Evolutionary conservation across 2,329 filamentous ascomycete genomes (phyloP).

Genomic region (Stemphylium vesicarium): DNA sequence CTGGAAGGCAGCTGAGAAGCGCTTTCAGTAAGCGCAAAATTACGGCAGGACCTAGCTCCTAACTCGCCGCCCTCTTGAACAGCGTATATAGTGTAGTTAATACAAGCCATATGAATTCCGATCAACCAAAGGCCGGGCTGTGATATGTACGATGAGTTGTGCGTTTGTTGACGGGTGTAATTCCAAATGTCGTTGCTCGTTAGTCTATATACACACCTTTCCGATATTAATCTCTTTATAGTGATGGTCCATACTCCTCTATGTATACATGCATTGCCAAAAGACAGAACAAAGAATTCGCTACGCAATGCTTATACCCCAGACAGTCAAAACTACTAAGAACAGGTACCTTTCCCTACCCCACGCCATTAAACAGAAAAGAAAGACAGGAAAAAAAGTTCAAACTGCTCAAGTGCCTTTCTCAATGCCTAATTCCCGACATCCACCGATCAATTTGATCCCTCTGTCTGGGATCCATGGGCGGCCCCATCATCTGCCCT

Average conservation of each 20-base stretch:
- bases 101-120: background rate
- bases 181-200: too few species aligned
- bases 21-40: conserved; percentile 61
- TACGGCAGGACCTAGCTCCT: conserved; percentile 5
- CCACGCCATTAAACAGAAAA: background rate
- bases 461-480: conserved; percentile 58
- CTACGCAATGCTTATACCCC: background rate
- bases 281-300: background rate
- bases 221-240: background rate
- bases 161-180: too few species aligned
- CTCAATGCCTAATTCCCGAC: conserved; percentile 48
- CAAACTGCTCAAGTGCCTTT: too few species aligned
- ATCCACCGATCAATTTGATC: conserved; percentile 68
- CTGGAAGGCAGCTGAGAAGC: conserved; percentile 87
- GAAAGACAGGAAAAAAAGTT: background rate
- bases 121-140: background rate
- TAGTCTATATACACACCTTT: too few species aligned
- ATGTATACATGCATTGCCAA: too few species aligned
- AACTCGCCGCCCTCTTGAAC: conserved; percentile 1
- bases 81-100: conserved; percentile 10
- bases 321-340: too few species aligned
- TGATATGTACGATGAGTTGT: background rate
- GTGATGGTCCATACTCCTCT: too few species aligned
- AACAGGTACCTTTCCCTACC: background rate
- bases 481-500: conserved; percentile 31